Evolutionary conservation across 495 filamentous ascomycete species (phyloP).

Genomic region (Pseudevernia furfuracea): DNA sequence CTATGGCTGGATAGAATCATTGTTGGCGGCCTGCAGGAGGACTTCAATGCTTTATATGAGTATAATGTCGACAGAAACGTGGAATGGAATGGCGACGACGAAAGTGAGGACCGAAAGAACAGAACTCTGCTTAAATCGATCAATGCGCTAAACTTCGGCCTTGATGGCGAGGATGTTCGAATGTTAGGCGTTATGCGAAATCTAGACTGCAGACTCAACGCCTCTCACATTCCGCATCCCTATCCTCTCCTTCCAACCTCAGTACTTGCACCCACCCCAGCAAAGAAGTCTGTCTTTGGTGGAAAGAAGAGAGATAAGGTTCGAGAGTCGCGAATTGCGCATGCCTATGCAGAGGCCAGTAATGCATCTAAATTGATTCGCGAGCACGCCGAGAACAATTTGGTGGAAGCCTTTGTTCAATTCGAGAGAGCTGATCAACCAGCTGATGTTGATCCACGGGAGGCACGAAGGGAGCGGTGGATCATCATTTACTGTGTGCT

Average conservation of each 20-base stretch:
- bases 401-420: slow-evolving; percentile 53
- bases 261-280: background rate
- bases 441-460: slow-evolving; percentile 41
- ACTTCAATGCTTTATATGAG: slow-evolving; percentile 60
- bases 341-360: slow-evolving; percentile 55
- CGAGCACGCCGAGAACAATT: slow-evolving; percentile 25
- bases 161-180: slow-evolving; percentile 11
- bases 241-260: slow-evolving; percentile 46
- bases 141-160: slow-evolving; percentile 3
- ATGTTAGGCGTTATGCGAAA: slow-evolving; percentile 24
- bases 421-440: slow-evolving; percentile 51
- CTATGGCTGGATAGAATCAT: slow-evolving; percentile 52
- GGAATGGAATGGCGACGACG: slow-evolving; percentile 42
- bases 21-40: slow-evolving; percentile 46
- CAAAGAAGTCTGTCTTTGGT: slow-evolving; percentile 12
- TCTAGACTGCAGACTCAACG: slow-evolving; percentile 53
- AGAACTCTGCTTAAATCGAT: slow-evolving; percentile 1
- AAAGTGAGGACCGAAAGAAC: slow-evolving; percentile 5
- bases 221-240: slow-evolving; percentile 57
- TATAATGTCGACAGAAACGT: slow-evolving; percentile 60
- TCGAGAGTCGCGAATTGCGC: slow-evolving; percentile 38
- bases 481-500: slow-evolving; percentile 61
- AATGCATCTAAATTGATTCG: slow-evolving; percentile 53
- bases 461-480: slow-evolving; percentile 58
- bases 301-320: slow-evolving; percentile 24